Conservation (phyloP, 164 flowering plant genomes). For the Saururus chinensis region DNA sequence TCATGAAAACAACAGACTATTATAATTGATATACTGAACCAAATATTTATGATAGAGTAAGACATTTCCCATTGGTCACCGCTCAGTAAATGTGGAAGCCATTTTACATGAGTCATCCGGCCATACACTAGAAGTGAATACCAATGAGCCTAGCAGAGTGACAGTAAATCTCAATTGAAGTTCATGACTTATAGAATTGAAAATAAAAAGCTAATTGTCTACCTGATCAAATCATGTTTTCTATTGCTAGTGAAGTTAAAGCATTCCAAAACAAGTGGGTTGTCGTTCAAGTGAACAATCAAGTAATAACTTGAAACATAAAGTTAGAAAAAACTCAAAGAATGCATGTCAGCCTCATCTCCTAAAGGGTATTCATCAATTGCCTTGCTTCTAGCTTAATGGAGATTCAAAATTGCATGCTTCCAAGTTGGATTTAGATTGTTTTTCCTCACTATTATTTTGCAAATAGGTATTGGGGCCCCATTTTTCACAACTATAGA, state of each 20-base stretch:
- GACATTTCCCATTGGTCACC: neutral
- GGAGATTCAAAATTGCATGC: constrained; percentile 51
- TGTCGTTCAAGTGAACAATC: constrained; percentile 45
- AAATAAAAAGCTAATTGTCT: constrained; percentile 1
- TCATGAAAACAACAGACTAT: neutral
- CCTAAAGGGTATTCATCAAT: neutral
- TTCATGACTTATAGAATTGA: neutral
- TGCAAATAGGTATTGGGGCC: constrained; percentile 60
- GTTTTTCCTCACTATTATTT: constrained; percentile 71
- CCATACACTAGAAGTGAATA: neutral
- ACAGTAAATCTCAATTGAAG: neutral
- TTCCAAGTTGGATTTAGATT: constrained; percentile 73
- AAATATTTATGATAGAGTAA: too few species aligned
- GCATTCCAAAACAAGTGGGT: constrained; percentile 74
- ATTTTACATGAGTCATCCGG: neutral
- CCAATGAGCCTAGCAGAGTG: neutral
- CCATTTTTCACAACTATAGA: constrained; percentile 69
- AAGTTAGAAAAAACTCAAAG: too few species aligned
- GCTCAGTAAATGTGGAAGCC: neutral
- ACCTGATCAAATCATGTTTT: too few species aligned
- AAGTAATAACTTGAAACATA: neutral
- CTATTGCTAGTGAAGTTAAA: too few species aligned
- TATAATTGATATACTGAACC: too few species aligned
- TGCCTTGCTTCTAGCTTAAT: constrained; percentile 78
- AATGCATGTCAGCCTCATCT: neutral